A percentile compares a stretch with the other conserved stretches of the same genome.
These are phyloP conservation scores for Claviceps quebecensis DNA, from an alignment of 2,329 filamentous ascomycete species.

Conservation along the genomic window DNA sequence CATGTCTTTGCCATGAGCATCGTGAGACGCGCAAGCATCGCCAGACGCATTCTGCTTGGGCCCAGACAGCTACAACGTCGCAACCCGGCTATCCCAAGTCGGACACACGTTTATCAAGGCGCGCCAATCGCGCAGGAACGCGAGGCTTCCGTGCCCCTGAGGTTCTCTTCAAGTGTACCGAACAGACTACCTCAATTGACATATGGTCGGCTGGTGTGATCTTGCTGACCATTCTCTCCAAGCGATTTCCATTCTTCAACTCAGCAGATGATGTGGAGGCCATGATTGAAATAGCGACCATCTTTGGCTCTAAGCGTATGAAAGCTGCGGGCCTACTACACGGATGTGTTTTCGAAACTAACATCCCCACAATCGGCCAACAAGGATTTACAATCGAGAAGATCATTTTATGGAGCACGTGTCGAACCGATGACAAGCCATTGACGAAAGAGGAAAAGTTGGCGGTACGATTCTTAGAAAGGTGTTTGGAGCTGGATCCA, in stretches of 20 bases:
- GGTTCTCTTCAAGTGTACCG: conserved; percentile 92
- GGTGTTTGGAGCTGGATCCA: conserved; percentile 66
- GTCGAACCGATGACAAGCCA: conserved; percentile 46
- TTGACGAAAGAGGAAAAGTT: conserved; percentile 55
- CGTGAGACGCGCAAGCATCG: conserved; percentile 46
- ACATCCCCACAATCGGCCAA: conserved; percentile 76
- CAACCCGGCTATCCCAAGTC: conserved; percentile 71
- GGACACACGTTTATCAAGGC: conserved; percentile 72
- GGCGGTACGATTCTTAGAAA: conserved; percentile 56
- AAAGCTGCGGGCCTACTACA: conserved; percentile 68
- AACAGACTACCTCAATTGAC: conserved; percentile 86
- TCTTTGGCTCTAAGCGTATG: conserved; percentile 81
- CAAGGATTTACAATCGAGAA: conserved; percentile 81
- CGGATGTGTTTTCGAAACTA: conserved; percentile 84
- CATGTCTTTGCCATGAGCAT: conserved; percentile 66
- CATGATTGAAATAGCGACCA: conserved; percentile 91
- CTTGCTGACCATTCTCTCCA: conserved; percentile 80
- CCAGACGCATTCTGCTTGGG: conserved; percentile 43
- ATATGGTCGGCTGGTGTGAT: conserved; percentile 98
- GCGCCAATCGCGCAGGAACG: conserved; percentile 89
- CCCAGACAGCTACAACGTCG: conserved; percentile 32
- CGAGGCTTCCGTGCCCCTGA: conserved; percentile 92
- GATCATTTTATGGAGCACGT: conserved; percentile 90
- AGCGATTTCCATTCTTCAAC: conserved; percentile 96
- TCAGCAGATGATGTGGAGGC: conserved; percentile 96